phyloP scores from a whole-genome alignment of 1,284 basidiomycete species.

The Schizophyllum commune region DNA sequence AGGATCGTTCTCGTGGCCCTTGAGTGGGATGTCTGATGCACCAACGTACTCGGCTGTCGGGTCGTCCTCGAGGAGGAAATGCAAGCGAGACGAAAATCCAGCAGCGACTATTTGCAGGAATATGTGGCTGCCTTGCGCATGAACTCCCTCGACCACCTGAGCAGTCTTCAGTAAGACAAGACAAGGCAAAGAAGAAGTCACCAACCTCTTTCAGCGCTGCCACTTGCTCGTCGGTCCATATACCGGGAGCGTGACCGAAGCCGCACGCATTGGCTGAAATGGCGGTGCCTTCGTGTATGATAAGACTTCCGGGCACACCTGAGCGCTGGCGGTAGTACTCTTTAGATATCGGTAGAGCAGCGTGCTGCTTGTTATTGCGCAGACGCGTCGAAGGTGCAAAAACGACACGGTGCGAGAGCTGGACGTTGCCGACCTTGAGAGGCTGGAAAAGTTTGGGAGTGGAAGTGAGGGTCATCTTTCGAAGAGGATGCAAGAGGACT shows the following conservation, averaged over 20 bases:
- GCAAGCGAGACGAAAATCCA: not conserved
- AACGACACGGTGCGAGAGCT: constrained; percentile 19
- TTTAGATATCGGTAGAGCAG: not conserved
- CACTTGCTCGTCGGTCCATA: constrained; percentile 7
- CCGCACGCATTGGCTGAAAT: not conserved
- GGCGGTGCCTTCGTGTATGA: not conserved
- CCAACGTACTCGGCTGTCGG: not conserved
- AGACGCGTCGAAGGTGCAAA: constrained; percentile 20
- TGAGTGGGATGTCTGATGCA: not conserved
- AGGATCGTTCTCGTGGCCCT: constrained; percentile 8
- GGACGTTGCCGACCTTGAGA: constrained; percentile 14
- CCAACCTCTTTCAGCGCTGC: constrained; percentile 4
- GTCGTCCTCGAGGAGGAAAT: not conserved
- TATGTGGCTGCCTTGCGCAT: constrained; percentile 2
- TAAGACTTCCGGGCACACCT: not conserved
- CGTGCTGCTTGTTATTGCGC: not conserved
- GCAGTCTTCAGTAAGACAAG: not conserved
- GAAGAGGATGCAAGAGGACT: not conserved
- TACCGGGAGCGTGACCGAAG: not conserved
- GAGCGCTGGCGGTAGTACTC: not conserved
- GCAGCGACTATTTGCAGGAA: constrained; percentile 8
- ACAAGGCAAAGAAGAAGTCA: not conserved
- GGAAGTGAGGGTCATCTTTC: not conserved
- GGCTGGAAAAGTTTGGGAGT: constrained; percentile 19
- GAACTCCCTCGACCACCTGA: not conserved